phyloP scores from a whole-genome alignment of 441 rosid species.

The Arabidopsis hybrid region DNA sequence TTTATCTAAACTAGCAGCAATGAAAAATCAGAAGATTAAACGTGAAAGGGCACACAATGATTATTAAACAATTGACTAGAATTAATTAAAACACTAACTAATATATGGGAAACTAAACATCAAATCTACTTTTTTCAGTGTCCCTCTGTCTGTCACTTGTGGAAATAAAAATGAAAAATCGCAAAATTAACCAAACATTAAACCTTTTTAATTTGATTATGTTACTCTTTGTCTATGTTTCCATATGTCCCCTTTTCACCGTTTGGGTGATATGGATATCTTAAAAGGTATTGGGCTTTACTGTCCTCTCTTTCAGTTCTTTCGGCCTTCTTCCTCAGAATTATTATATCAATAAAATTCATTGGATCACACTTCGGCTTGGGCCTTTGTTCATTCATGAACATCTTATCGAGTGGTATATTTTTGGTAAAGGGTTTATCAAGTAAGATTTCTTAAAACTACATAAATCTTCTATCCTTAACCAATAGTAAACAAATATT shows the following conservation, averaged over 20 bases:
- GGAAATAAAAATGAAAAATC: neutral
- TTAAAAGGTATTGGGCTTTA: constrained; percentile 7
- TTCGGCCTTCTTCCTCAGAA: constrained; percentile 16
- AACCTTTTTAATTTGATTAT: neutral
- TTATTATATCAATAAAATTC: neutral
- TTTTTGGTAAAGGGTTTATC: neutral
- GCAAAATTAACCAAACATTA: neutral
- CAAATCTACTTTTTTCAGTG: constrained; percentile 28
- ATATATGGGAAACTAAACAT: constrained; percentile 34
- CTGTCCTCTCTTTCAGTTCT: neutral
- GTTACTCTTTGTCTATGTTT: neutral
- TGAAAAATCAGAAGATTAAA: too few relatives aligned
- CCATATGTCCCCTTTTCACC: neutral
- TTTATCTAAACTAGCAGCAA: neutral
- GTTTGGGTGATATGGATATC: neutral
- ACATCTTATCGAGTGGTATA: too few relatives aligned
- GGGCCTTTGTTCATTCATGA: constrained; percentile 23
- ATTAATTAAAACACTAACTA: neutral
- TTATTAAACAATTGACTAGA: neutral
- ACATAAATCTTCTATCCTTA: neutral
- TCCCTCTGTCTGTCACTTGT: constrained; percentile 27
- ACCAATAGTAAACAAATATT: neutral
- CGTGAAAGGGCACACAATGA: constrained; percentile 18
- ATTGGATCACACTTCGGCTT: neutral
- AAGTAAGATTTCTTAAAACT: neutral